These are phyloP conservation scores for Brassica balearica DNA, from an alignment of 441 rosid species.

Conservation along the genomic window DNA sequence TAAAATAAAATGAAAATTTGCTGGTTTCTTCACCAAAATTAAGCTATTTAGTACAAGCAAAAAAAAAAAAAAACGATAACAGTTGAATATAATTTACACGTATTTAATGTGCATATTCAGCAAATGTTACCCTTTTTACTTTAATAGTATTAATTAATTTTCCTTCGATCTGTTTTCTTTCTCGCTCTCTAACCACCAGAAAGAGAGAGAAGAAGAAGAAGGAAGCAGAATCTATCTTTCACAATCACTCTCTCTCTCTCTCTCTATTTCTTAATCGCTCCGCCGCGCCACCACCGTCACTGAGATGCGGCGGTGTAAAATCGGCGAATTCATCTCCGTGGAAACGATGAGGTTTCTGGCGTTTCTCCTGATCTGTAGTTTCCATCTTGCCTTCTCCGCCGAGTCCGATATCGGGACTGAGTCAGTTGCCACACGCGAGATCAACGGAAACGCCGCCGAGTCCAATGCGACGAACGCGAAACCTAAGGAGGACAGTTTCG, in stretches of 20 bases:
- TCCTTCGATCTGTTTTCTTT: conserved; percentile 34
- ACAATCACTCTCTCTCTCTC: conserved; percentile 1
- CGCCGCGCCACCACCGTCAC: conserved; percentile 32
- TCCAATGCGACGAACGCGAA: conserved; percentile 58
- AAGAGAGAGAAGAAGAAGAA: conserved; percentile 26
- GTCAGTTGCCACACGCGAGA: conserved; percentile 45
- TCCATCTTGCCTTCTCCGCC: conserved; percentile 50
- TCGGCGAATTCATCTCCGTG: conserved; percentile 17
- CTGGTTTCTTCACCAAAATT: no score
- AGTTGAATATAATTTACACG: no score
- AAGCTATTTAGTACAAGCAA: no score
- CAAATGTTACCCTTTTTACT: no score
- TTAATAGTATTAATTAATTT: neutral
- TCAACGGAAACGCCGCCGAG: conserved; percentile 61
- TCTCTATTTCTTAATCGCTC: conserved; percentile 21
- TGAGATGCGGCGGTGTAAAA: conserved; percentile 36
- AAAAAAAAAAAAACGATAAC: no score
- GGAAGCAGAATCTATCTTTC: conserved; percentile 29
- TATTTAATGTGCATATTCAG: no score
- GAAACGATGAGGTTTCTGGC: conserved; percentile 52
- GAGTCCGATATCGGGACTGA: conserved; percentile 47
- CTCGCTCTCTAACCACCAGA: conserved; percentile 46
- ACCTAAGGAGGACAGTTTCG: conserved; percentile 84
- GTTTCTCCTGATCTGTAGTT: conserved; percentile 49
- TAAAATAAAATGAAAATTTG: no score